Evolutionary conservation across 1,284 basidiomycete genomes (phyloP).

Genomic region (Cutaneotrichosporon arboriforme): DNA sequence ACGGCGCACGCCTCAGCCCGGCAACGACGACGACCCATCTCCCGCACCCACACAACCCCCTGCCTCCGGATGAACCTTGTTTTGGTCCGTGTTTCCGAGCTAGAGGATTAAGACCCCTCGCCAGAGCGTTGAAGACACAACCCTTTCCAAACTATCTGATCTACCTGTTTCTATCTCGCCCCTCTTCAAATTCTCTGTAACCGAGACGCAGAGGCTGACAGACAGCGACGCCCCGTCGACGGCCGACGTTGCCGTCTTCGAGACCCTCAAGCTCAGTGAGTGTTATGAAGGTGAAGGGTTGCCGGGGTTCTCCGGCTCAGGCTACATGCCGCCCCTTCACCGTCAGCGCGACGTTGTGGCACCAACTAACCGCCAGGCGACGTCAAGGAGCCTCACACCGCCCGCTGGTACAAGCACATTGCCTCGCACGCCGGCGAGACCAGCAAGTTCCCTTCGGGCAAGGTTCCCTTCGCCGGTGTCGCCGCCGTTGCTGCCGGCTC

Average conservation of each 20-base stretch:
- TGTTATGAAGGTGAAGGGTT: too few species aligned
- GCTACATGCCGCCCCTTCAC: neutral
- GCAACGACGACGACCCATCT: neutral
- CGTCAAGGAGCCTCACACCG: slow-evolving; percentile 67
- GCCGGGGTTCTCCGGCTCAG: too few species aligned
- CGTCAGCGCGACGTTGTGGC: neutral
- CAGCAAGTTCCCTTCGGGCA: slow-evolving; percentile 72
- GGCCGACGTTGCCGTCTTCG: slow-evolving; percentile 93
- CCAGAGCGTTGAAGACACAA: slow-evolving; percentile 51
- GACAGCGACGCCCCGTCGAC: slow-evolving; percentile 87
- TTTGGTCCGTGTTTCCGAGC: slow-evolving; percentile 99
- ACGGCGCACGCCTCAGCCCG: too few species aligned
- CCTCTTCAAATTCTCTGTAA: neutral
- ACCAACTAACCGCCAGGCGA: slow-evolving; percentile 50
- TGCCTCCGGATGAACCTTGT: slow-evolving; percentile 67
- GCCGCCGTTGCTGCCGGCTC: slow-evolving; percentile 47
- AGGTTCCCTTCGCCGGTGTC: slow-evolving; percentile 72
- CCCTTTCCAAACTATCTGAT: slow-evolving; percentile 79
- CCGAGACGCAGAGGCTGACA: slow-evolving; percentile 18
- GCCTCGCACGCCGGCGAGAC: slow-evolving; percentile 77
- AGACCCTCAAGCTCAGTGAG: slow-evolving; percentile 49
- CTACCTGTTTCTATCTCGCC: slow-evolving; percentile 53
- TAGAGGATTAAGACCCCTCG: slow-evolving; percentile 94
- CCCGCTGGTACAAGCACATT: slow-evolving; percentile 94
- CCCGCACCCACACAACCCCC: neutral